A percentile compares a stretch with the other conserved stretches of the same genome.
phyloP scores from a whole-genome alignment of 257 asterid species.

The Paulownia fortunei region DNA sequence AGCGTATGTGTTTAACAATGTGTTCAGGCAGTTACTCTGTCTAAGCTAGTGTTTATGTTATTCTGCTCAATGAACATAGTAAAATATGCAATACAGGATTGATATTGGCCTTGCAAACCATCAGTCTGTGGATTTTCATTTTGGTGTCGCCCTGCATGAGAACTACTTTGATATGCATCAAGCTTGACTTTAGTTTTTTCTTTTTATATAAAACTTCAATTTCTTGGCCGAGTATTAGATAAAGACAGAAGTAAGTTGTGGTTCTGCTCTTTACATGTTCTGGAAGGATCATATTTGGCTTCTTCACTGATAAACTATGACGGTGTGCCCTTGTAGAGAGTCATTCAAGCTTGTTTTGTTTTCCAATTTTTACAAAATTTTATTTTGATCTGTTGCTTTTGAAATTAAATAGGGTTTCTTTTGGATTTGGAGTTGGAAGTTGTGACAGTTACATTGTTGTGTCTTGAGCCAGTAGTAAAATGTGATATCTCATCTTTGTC shows the following conservation, averaged over 20 bases:
- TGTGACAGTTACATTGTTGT: neutral
- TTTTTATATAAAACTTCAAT: neutral
- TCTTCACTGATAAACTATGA: neutral
- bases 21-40: neutral
- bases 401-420: neutral
- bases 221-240: neutral
- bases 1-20: neutral
- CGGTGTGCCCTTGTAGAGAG: neutral
- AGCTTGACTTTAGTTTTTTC: neutral
- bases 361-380: neutral
- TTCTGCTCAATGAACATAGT: neutral
- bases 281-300: neutral
- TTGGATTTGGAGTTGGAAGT: neutral
- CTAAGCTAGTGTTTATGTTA: neutral
- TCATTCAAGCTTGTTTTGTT: neutral
- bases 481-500: neutral
- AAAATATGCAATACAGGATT: neutral
- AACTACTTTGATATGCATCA: neutral
- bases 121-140: neutral
- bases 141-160: neutral
- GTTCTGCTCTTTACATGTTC: neutral
- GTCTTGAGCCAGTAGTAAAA: constrained; percentile 11
- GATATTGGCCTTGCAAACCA: neutral
- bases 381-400: neutral
- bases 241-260: neutral